phyloP scores from a whole-genome alignment of 495 filamentous ascomycete genomes.

The Cairneyella variabilis region DNA sequence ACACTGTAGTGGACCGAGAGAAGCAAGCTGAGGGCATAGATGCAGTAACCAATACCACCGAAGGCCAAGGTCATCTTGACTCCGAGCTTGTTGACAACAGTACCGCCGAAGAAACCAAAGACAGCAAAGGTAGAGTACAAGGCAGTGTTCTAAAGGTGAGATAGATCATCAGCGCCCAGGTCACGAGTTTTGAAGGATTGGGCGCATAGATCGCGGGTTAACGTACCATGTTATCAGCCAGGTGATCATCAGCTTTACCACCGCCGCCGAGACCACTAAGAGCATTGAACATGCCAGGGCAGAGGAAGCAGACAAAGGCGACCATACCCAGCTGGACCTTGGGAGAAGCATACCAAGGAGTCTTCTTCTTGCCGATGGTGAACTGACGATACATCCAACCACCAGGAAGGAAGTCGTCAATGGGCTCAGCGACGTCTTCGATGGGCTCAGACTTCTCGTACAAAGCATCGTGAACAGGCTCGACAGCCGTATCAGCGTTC shows the following conservation, averaged over 20 bases:
- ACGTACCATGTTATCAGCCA: slow-evolving; percentile 58
- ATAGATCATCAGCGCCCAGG: not conserved
- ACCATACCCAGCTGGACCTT: slow-evolving; percentile 70
- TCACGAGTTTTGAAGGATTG: not conserved
- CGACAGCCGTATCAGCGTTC: too few species aligned
- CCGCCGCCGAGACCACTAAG: slow-evolving; percentile 70
- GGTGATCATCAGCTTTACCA: slow-evolving; percentile 59
- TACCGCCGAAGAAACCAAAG: slow-evolving; percentile 83
- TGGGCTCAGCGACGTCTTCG: not conserved
- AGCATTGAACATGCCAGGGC: slow-evolving; percentile 77
- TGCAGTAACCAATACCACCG: slow-evolving; percentile 81
- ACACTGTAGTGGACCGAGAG: slow-evolving; percentile 79
- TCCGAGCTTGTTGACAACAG: slow-evolving; percentile 72
- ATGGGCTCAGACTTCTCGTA: not conserved
- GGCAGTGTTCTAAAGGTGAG: slow-evolving; percentile 52
- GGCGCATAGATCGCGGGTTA: not conserved
- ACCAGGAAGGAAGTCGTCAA: not conserved
- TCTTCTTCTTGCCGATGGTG: slow-evolving; percentile 47
- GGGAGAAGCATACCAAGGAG: slow-evolving; percentile 74
- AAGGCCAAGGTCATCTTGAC: slow-evolving; percentile 68
- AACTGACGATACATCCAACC: slow-evolving; percentile 71
- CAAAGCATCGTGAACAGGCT: not conserved
- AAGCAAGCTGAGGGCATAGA: slow-evolving; percentile 77
- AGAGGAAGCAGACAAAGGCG: slow-evolving; percentile 84
- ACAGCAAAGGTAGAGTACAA: slow-evolving; percentile 82